These are phyloP conservation scores for Populus tomentosa DNA, from an alignment of 441 rosid genomes.

Conservation along the genomic window DNA sequence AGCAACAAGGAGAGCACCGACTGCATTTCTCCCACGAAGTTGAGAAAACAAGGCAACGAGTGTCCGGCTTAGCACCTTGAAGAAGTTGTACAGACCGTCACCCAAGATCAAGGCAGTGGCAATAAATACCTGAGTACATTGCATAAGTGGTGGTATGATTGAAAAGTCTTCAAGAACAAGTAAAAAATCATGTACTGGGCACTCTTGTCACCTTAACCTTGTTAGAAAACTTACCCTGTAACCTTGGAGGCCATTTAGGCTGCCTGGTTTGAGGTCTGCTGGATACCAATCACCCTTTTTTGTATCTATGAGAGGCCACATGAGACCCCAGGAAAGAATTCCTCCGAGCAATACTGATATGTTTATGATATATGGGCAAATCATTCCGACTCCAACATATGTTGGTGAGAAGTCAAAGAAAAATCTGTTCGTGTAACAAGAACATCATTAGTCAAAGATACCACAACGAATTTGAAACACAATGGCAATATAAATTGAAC, in stretches of 20 bases:
- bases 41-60: conserved; percentile 54
- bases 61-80: conserved; percentile 28
- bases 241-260: conserved; percentile 81
- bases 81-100: too few species aligned
- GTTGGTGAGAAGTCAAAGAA: too few species aligned
- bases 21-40: conserved; percentile 22
- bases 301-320: conserved; percentile 2
- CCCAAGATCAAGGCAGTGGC: conserved; percentile 28
- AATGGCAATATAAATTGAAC: too few species aligned
- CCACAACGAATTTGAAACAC: too few species aligned
- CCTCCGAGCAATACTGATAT: too few species aligned
- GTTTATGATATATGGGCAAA: too few species aligned
- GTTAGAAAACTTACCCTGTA: conserved; percentile 51
- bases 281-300: not conserved
- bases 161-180: not conserved
- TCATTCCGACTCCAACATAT: too few species aligned
- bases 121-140: conserved; percentile 57
- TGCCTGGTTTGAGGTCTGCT: conserved; percentile 40
- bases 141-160: not conserved
- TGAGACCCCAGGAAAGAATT: too few species aligned
- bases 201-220: not conserved
- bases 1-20: conserved; percentile 36
- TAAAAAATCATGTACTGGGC: not conserved
- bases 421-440: too few species aligned
- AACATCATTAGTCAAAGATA: too few species aligned